These are phyloP conservation scores for Penicillium rolfsii DNA, from an alignment of 2,329 filamentous ascomycete genomes.

Conservation along the genomic window DNA sequence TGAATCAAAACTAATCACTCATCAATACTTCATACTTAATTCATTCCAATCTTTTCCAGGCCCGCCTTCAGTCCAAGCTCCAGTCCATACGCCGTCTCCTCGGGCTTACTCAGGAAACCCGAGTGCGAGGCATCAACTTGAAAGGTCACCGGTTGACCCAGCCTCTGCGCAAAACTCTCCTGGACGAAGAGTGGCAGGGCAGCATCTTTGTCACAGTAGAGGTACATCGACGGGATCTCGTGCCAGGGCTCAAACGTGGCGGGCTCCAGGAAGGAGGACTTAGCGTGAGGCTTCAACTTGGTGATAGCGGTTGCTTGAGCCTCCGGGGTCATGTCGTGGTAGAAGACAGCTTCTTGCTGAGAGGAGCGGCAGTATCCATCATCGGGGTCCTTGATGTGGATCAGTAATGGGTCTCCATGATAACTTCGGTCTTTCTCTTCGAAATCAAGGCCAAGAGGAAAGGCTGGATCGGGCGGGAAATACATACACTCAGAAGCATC, in stretches of 20 bases:
- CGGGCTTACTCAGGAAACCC: slow-evolving; percentile 45
- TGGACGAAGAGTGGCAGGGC: slow-evolving; percentile 37
- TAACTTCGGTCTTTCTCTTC: background rate
- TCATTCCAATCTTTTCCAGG: slow-evolving; percentile 16
- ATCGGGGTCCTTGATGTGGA: slow-evolving; percentile 12
- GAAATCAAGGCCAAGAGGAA: background rate
- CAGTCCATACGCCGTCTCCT: slow-evolving; percentile 40
- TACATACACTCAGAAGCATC: slow-evolving; percentile 28
- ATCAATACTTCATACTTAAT: background rate
- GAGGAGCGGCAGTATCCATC: slow-evolving; percentile 24
- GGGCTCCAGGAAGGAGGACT: slow-evolving; percentile 29
- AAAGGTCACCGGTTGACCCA: slow-evolving; percentile 36
- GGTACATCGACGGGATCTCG: slow-evolving; percentile 38
- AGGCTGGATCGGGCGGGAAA: background rate
- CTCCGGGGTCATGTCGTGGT: slow-evolving; percentile 35
- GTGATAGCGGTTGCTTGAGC: slow-evolving; percentile 29
- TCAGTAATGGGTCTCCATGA: background rate
- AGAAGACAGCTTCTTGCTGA: slow-evolving; percentile 28
- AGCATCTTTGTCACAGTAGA: slow-evolving; percentile 42
- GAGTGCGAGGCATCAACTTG: slow-evolving; percentile 43
- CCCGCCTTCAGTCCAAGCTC: slow-evolving; percentile 31
- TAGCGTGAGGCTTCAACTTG: slow-evolving; percentile 30
- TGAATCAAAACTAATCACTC: background rate
- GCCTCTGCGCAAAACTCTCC: slow-evolving; percentile 34
- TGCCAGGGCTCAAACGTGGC: slow-evolving; percentile 38